Base-by-base conservation (phyloP, 768 basidiomycete genomes). In the Suillus subalutaceus region DNA sequence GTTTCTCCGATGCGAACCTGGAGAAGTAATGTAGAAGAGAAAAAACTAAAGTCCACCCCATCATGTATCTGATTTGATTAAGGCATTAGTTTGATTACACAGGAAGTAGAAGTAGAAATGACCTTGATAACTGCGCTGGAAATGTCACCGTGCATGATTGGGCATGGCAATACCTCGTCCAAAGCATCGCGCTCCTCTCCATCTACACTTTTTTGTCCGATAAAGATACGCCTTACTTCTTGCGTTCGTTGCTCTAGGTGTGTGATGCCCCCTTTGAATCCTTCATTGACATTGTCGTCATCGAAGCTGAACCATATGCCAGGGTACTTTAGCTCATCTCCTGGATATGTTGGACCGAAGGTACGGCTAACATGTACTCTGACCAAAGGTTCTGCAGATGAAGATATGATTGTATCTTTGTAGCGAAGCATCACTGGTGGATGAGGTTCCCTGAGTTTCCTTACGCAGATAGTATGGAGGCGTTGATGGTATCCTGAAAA, bases 271-370 rank as follows among this genome's bases (percentile, higher is more conserved):
- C 79, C 79, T 72, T 87, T 89, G 68, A 84, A 70, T 7, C 84
- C 81, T 65, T 91, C 89, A 1, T 79, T 77, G 60, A 88, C 79
- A 4, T 79, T 78, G 70, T 94, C 93, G 62, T 93, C 92, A 52
- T 92, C 90, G 68, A 94, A 94, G 69, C 88, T 87, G 73, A 95
- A 95, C 85, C 88, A 90, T 41, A 94, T 82, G 0, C 93, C 93
- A 3, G 93, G 93, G 77, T 94, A 95, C 52, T 85, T 85, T 69
- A 94, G 77, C 69, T 90, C 89, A 65, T 93, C 90, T 35, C 85
- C 85, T 13, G 90, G 86, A 75, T 94, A 94, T 0, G 93, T 94
- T 2, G 93, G 93, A 3, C 93, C 93, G 76, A 95, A 94, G 18
- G 85, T 86, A 48, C 87, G 84, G 66, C 85, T 89, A 4, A 94